A percentile compares a stretch with the other conserved stretches of the same genome.
Evolutionary conservation across 2,329 filamentous ascomycete species (phyloP).

Genomic region (Rhynchosporium secalis): DNA sequence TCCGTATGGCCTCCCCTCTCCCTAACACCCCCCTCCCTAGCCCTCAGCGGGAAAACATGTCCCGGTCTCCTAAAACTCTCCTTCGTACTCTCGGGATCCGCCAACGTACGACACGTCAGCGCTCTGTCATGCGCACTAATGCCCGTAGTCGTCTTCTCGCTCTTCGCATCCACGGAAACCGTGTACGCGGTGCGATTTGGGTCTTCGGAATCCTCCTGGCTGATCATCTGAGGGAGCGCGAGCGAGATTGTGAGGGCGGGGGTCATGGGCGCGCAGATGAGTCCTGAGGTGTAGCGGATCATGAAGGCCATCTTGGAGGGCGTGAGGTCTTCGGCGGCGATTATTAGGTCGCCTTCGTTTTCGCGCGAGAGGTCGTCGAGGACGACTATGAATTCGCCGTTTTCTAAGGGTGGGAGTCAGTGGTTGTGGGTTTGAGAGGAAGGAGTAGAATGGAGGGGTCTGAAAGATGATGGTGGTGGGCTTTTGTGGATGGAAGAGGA

Average conservation of each 20-base stretch:
- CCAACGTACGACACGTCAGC: slow-evolving; percentile 76
- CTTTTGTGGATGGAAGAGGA: not conserved
- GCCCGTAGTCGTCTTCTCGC: slow-evolving; percentile 76
- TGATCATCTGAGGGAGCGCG: slow-evolving; percentile 86
- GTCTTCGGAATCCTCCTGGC: slow-evolving; percentile 60
- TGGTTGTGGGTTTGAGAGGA: slow-evolving; percentile 11
- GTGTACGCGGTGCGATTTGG: slow-evolving; percentile 92
- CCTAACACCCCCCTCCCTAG: slow-evolving; percentile 76
- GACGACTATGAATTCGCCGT: slow-evolving; percentile 92
- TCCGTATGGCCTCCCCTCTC: slow-evolving; percentile 87
- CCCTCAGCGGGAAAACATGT: slow-evolving; percentile 84
- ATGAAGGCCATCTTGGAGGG: slow-evolving; percentile 94
- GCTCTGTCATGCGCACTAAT: slow-evolving; percentile 88
- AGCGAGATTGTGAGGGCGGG: slow-evolving; percentile 68
- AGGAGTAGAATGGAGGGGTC: not conserved
- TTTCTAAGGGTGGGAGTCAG: slow-evolving; percentile 47
- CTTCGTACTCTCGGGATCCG: slow-evolving; percentile 55
- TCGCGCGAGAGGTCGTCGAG: slow-evolving; percentile 91
- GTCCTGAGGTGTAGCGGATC: slow-evolving; percentile 85
- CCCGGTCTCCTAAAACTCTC: slow-evolving; percentile 77
- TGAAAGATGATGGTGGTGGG: not conserved
- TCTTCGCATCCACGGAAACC: slow-evolving; percentile 77
- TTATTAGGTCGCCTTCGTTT: slow-evolving; percentile 98
- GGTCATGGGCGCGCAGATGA: slow-evolving; percentile 85
- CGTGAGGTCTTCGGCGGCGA: slow-evolving; percentile 82